Conservation (phyloP, 2,329 filamentous ascomycete species). For the Cephalotrichum gorgonifer region DNA sequence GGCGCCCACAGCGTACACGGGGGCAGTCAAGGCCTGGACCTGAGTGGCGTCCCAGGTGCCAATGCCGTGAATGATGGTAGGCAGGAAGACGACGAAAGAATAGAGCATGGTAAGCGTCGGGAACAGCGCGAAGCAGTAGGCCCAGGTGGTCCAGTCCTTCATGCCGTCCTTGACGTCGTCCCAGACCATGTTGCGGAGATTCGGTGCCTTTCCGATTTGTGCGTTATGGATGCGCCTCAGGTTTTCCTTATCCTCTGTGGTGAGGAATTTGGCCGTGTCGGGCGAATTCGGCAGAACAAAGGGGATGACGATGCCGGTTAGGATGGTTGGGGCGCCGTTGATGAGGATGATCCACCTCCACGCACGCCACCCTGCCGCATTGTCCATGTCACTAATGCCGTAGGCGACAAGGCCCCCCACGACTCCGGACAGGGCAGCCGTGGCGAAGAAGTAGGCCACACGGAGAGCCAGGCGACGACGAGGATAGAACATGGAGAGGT, state of each 20-base stretch:
- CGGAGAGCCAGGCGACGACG: constrained; percentile 50
- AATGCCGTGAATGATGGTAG: constrained; percentile 56
- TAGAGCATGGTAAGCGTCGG: constrained; percentile 57
- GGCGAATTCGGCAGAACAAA: constrained; percentile 50
- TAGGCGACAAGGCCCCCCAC: constrained; percentile 56
- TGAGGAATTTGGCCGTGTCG: constrained; percentile 42
- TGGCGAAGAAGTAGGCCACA: constrained; percentile 52
- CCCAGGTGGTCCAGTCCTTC: constrained; percentile 55
- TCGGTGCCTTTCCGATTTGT: constrained; percentile 24
- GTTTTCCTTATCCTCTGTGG: constrained; percentile 35
- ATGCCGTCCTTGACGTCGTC: constrained; percentile 43
- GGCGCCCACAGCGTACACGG: constrained; percentile 55
- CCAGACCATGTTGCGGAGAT: constrained; percentile 23
- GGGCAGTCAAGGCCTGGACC: constrained; percentile 58
- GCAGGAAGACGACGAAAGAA: constrained; percentile 57
- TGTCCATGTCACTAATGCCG: constrained; percentile 53
- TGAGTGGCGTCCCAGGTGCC: constrained; percentile 44
- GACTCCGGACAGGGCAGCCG: constrained; percentile 50
- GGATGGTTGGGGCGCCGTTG: constrained; percentile 43
- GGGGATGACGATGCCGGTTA: constrained; percentile 42
- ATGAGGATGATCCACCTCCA: constrained; percentile 60
- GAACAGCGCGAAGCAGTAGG: constrained; percentile 49
- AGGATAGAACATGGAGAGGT: constrained; percentile 30
- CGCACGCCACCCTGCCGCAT: constrained; percentile 41
- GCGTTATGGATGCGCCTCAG: constrained; percentile 37